These are phyloP conservation scores for Hypomontagnella submonticulosa DNA, from an alignment of 495 filamentous ascomycete genomes.

Conservation along the genomic window DNA sequence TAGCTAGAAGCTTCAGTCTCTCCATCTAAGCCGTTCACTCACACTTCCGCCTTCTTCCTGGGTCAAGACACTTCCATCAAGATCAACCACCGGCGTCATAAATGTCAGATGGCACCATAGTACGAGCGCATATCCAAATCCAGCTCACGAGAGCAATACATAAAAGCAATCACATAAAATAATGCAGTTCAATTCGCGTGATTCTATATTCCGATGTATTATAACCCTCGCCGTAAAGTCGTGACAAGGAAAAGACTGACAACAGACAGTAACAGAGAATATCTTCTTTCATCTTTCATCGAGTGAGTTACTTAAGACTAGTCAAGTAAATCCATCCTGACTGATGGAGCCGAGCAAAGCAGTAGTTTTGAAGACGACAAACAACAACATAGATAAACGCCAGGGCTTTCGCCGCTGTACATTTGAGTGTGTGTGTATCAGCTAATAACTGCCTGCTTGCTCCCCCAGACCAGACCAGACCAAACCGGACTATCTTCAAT, in stretches of 20 bases:
- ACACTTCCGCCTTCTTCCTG: too few relatives aligned
- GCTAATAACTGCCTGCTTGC: constrained; percentile 1
- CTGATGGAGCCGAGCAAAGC: constrained; percentile 25
- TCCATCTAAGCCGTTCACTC: too few relatives aligned
- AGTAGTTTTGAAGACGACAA: background rate
- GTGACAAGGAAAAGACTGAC: constrained; percentile 53
- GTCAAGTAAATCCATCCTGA: constrained; percentile 40
- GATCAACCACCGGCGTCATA: too few relatives aligned
- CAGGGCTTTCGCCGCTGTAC: constrained; percentile 37
- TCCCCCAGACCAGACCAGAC: too few relatives aligned
- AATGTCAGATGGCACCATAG: too few relatives aligned
- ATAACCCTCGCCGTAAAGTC: constrained; percentile 57
- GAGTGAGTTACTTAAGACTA: constrained; percentile 37
- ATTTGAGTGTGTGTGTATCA: constrained; percentile 18
- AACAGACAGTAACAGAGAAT: constrained; percentile 46
- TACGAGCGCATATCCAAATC: background rate
- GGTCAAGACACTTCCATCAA: too few relatives aligned
- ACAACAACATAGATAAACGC: constrained; percentile 19
- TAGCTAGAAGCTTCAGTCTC: too few relatives aligned
- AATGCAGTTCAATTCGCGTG: constrained; percentile 35
- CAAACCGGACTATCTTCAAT: constrained; percentile 30
- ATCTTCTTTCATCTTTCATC: constrained; percentile 38
- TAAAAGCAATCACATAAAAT: constrained; percentile 13
- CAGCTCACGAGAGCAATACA: background rate
- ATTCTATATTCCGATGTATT: constrained; percentile 50